Evolutionary conservation across 2,329 filamentous ascomycete genomes (phyloP), one percentile per base, ranked within the genome.

Genomic region (Ophiostoma populinum): DNA sequence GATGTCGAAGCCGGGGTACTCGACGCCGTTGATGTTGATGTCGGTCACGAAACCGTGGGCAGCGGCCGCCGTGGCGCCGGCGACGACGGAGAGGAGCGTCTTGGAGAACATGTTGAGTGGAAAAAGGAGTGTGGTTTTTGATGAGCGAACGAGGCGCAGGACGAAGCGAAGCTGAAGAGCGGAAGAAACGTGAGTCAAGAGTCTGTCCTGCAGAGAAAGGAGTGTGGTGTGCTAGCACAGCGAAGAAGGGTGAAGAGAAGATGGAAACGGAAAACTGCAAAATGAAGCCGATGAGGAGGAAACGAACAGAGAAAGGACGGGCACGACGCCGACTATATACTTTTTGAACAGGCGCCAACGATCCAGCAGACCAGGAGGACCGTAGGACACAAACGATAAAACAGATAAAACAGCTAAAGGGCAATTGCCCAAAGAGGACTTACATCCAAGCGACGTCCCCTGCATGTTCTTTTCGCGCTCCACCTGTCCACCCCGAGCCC

Each of bases 11-110:
- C 20, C 29, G 7, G 35, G 28, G 17, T 13, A 26, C n/a, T 25
- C 15, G 15, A 36, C 28, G 11, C 22, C 20, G 24, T 36, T 24
- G 4, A 36, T 32, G 29, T 32, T 18, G 20, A 32, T 25, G n/a
- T 36, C 35, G 18, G 12, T 32, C 13, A 32, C 30, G 20, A 32
- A 32, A 20, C 30, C 30, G 30, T 32, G 30, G 20, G 30, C 30
- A 20, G 30, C 30, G 24, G 24, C 30, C 10, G 30, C 30, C 5
- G 30, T 22, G 30, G 30, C 30, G 29, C 19, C 17, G 12, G 18
- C 24, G 19, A 35, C 12, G 12, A 24, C 34, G 24, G 34, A 22
- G 19, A 32, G 21, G 17, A 32, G 19, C 21, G 30, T 22, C 30
- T 32, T 32, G 30, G 29, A 31, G 19, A 22, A 32, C 30, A 32